Conservation (phyloP, 2,329 filamentous ascomycete species). For the Colletotrichum tamarilloi region DNA sequence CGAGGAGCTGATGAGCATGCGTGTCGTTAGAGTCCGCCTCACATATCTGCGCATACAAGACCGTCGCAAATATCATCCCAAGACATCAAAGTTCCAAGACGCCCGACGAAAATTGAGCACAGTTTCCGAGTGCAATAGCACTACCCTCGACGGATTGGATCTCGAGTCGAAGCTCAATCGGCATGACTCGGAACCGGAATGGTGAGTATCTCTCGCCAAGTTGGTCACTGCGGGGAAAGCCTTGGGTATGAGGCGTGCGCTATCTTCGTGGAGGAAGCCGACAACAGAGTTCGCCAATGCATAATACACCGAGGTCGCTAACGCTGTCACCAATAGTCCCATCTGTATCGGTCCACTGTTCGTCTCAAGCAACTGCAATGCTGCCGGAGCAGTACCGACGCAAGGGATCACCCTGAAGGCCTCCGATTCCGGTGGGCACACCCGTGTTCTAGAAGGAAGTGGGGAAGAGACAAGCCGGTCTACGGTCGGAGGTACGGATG, state of each 20-base stretch:
- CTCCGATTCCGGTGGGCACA: neutral
- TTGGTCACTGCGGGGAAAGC: neutral
- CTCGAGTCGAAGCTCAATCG: slow-evolving; percentile 17
- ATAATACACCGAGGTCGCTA: slow-evolving; percentile 1
- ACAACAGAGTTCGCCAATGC: neutral
- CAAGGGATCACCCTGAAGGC: slow-evolving; percentile 6
- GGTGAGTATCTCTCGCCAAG: slow-evolving; percentile 16
- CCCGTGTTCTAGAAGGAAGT: slow-evolving; percentile 6
- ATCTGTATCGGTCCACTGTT: slow-evolving; percentile 48
- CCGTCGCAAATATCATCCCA: slow-evolving; percentile 33
- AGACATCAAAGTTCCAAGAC: slow-evolving; percentile 26
- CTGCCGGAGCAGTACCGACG: neutral
- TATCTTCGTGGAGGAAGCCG: neutral
- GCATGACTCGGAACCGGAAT: slow-evolving; percentile 16
- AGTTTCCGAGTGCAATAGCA: slow-evolving; percentile 42
- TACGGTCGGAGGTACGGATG: neutral
- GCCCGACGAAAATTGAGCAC: slow-evolving; percentile 44
- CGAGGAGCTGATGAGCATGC: slow-evolving; percentile 14
- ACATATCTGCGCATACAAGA: slow-evolving; percentile 25
- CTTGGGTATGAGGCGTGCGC: neutral
- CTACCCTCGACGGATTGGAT: slow-evolving; percentile 22
- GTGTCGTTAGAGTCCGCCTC: slow-evolving; percentile 5
- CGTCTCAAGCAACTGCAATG: slow-evolving; percentile 16
- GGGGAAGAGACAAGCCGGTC: neutral
- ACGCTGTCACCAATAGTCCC: slow-evolving; percentile 41